Conservation (phyloP, 2,329 filamentous ascomycete genomes). For the Raffaelea deltoideospora region DNA sequence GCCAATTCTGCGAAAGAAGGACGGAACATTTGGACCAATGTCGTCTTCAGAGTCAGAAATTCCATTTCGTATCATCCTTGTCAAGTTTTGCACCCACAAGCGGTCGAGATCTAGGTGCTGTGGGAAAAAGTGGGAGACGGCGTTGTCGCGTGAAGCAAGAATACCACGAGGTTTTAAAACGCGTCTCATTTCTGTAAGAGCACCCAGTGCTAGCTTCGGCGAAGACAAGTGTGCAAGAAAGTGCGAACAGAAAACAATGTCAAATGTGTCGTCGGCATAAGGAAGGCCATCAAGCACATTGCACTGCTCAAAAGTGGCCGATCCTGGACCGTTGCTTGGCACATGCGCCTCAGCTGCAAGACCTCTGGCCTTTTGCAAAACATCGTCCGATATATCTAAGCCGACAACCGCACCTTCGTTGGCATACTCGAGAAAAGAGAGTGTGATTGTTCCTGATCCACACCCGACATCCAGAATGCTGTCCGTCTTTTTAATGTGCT, state of each 20-base stretch:
- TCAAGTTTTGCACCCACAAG: constrained; percentile 14
- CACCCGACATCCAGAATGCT: constrained; percentile 31
- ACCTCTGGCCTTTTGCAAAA: constrained; percentile 11
- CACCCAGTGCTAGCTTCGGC: constrained; percentile 13
- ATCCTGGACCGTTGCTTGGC: constrained; percentile 3
- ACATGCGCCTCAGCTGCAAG: constrained; percentile 7
- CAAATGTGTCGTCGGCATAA: constrained; percentile 23
- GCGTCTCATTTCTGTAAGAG: constrained; percentile 25
- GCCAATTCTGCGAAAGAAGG: constrained; percentile 15
- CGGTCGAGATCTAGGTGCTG: constrained; percentile 10
- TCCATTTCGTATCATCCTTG: constrained; percentile 5
- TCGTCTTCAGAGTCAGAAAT: constrained; percentile 4
- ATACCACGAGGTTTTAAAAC: constrained; percentile 27
- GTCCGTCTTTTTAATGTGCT: constrained; percentile 21
- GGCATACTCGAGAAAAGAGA: constrained; percentile 23
- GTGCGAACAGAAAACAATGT: constrained; percentile 27
- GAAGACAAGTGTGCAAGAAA: constrained; percentile 24
- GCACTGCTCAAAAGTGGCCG: constrained; percentile 16
- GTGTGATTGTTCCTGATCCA: constrained; percentile 33
- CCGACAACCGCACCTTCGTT: constrained; percentile 23
- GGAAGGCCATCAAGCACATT: constrained; percentile 22
- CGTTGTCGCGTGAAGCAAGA: constrained; percentile 18
- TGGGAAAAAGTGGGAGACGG: constrained; percentile 18
- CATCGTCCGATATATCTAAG: constrained; percentile 19
- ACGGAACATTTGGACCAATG: constrained; percentile 14